Percentiles rank a stretch among this genome's conserved stretches.
Evolutionary conservation across 176 grass and related monocot species (phyloP).

Genomic region (Leersia perrieri): DNA sequence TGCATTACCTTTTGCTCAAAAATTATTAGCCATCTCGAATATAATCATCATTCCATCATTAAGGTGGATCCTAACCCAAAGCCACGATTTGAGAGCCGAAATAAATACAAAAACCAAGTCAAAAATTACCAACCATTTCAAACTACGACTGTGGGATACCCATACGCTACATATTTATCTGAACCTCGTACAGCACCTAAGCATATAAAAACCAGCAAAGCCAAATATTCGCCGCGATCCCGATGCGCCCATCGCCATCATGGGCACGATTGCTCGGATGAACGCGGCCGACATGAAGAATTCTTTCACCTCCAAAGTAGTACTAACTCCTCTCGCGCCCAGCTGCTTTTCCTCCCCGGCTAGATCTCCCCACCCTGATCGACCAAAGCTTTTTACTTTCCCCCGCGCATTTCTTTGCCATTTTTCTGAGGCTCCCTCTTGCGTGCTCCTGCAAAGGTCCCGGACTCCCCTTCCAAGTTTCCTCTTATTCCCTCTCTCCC

Average conservation of each 20-base stretch:
- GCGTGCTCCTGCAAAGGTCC: slow-evolving; percentile 56
- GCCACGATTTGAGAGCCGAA: neutral
- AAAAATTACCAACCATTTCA: neutral
- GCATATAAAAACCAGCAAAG: slow-evolving; percentile 25
- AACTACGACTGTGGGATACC: neutral
- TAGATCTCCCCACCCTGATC: slow-evolving; percentile 28
- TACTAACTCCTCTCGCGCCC: neutral
- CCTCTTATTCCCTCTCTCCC: slow-evolving; percentile 60
- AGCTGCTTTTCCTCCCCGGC: slow-evolving; percentile 20
- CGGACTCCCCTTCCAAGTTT: slow-evolving; percentile 74
- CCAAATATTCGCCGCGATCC: slow-evolving; percentile 43
- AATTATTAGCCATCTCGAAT: neutral
- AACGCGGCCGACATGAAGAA: slow-evolving; percentile 49
- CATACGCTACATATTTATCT: neutral
- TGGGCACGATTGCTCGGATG: neutral
- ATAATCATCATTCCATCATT: slow-evolving; percentile 14
- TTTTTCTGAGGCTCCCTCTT: slow-evolving; percentile 27
- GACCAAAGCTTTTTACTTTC: slow-evolving; percentile 36
- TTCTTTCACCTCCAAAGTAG: slow-evolving; percentile 52
- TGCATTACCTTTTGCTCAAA: neutral
- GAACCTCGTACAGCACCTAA: slow-evolving; percentile 42
- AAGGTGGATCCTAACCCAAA: neutral
- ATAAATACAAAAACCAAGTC: neutral
- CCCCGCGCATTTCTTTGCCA: slow-evolving; percentile 47
- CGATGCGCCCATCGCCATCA: slow-evolving; percentile 22